These are phyloP conservation scores for Paraphaeosphaeria minitans DNA, from an alignment of 2,329 filamentous ascomycete genomes.

Conservation along the genomic window DNA sequence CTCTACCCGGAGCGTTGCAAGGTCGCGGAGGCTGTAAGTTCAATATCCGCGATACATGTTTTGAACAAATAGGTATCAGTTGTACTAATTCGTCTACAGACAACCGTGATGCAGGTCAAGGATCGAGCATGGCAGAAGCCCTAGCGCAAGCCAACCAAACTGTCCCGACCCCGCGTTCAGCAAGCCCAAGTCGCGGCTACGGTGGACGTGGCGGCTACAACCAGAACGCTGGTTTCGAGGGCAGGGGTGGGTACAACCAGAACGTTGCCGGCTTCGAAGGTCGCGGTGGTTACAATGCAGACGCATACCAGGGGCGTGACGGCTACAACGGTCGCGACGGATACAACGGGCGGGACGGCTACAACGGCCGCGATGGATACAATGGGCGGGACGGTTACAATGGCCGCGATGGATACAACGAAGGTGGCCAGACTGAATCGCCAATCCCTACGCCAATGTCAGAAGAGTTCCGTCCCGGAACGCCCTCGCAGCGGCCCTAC, in stretches of 20 bases:
- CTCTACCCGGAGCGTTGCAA: conserved; percentile 34
- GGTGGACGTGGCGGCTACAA: conserved; percentile 37
- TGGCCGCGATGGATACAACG: conserved; percentile 19
- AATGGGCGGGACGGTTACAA: conserved; percentile 42
- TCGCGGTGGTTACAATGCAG: conserved; percentile 29
- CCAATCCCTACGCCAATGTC: conserved; percentile 37
- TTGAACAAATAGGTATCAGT: background rate
- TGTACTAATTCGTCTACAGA: conserved; percentile 1
- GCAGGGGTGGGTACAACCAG: conserved; percentile 35
- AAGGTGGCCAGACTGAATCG: conserved; percentile 35
- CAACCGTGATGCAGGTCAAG: conserved; percentile 27
- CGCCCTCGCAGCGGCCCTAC: conserved; percentile 35
- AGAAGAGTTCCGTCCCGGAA: conserved; percentile 42
- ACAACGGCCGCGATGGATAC: conserved; percentile 40
- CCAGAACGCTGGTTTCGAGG: conserved; percentile 25
- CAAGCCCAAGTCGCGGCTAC: conserved; percentile 24
- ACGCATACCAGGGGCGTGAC: conserved; percentile 36
- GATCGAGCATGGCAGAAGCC: conserved; percentile 27
- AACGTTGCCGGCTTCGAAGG: conserved; percentile 28
- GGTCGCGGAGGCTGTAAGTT: conserved; percentile 35
- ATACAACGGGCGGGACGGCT: conserved; percentile 33
- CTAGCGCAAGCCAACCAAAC: conserved; percentile 25
- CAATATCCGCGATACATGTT: background rate
- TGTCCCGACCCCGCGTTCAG: conserved; percentile 23
- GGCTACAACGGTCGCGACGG: conserved; percentile 42